phyloP scores from a whole-genome alignment of 176 grass and related monocot genomes.

The Lolium multiflorum region DNA sequence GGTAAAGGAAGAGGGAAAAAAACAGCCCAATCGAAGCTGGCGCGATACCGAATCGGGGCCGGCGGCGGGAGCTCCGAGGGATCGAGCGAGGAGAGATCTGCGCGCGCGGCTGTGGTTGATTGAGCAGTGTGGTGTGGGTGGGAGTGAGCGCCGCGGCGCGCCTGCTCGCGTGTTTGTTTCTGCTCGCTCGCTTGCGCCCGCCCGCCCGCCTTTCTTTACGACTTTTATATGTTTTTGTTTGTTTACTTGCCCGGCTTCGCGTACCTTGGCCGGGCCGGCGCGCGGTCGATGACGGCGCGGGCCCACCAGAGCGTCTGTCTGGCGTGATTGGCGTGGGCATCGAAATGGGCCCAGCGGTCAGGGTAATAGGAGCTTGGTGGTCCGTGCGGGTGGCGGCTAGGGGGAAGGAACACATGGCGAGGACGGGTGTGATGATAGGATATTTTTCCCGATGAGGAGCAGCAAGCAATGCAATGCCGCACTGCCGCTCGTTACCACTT shows the following conservation, averaged over 20 bases:
- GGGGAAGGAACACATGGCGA: constrained; percentile 3
- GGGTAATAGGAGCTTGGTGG: not conserved
- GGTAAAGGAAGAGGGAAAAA: too few species aligned
- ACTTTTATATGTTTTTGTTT: constrained; percentile 26
- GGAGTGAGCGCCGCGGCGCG: constrained; percentile 37
- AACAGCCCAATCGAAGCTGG: not conserved
- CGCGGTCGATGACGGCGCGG: rapidly evolving
- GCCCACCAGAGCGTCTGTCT: not conserved
- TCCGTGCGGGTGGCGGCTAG: constrained; percentile 35
- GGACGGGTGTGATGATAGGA: constrained; percentile 30
- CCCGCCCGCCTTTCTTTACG: constrained; percentile 29
- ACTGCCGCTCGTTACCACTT: constrained; percentile 18
- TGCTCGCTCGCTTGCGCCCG: not conserved
- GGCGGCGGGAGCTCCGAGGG: too few species aligned
- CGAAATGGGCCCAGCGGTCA: rapidly evolving
- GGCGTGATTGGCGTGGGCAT: not conserved
- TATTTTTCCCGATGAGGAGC: constrained; percentile 28
- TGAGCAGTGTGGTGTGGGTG: constrained; percentile 13
- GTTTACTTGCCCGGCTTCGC: constrained; percentile 44
- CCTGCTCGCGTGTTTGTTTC: not conserved
- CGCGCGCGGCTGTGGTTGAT: not conserved
- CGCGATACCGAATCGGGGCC: constrained; percentile 19
- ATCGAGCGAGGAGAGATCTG: constrained; percentile 27
- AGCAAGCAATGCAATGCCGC: not conserved
- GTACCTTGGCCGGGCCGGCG: not conserved